Conservation (phyloP, 2,329 filamentous ascomycete genomes). For the Diaporthe ampelina region DNA sequence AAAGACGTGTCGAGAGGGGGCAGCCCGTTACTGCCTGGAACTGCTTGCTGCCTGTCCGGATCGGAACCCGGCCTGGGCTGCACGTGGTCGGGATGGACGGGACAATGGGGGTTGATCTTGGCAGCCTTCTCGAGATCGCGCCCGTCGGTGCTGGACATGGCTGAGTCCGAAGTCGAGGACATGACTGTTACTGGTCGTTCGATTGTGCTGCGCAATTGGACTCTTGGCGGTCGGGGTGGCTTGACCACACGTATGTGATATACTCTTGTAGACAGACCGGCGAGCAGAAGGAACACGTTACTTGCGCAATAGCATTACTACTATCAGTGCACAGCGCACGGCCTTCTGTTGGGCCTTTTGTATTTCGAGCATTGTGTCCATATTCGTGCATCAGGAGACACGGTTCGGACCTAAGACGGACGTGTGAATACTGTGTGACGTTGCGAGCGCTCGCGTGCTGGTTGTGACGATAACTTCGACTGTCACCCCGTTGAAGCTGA, state of each 20-base stretch:
- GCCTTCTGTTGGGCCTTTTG: neutral
- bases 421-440: neutral
- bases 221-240: neutral
- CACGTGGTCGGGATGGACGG: neutral
- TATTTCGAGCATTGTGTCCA: neutral
- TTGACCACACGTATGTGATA: slow-evolving; percentile 7
- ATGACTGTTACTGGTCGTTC: slow-evolving; percentile 1
- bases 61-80: neutral
- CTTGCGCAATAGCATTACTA: neutral
- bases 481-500: neutral
- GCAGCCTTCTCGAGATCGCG: slow-evolving; percentile 11
- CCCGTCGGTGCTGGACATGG: slow-evolving; percentile 9
- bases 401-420: slow-evolving; percentile 6
- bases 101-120: neutral
- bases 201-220: neutral
- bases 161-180: neutral
- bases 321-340: neutral
- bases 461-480: neutral
- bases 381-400: neutral
- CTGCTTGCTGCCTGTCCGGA: neutral
- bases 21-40: slow-evolving; percentile 50
- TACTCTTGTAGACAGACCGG: slow-evolving; percentile 4
- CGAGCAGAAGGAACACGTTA: neutral
- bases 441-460: slow-evolving; percentile 17
- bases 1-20: slow-evolving; percentile 66